Evolutionary conservation across 1,139 yeast genomes (phyloP), one percentile per base, ranked within the genome.

Genomic region (Candida sanyaensis): DNA sequence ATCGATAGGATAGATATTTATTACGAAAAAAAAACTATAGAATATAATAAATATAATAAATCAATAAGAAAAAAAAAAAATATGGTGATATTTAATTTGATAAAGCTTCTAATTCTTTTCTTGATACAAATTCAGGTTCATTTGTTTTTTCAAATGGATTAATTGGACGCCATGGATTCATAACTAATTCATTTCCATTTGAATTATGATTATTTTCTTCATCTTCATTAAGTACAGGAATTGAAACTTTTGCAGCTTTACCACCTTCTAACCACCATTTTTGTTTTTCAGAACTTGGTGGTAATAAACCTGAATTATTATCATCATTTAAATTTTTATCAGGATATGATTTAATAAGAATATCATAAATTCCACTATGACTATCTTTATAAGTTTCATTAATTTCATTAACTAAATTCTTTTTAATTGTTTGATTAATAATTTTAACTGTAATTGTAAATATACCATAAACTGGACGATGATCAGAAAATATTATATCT

Each of bases 181-280:
- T 71, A 1, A 80, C 69, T 45, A 55, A 48, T 37, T 68, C 68
- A 7, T 13, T 13, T n/a, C 33, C 33, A 31, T 31, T 31, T 11
- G 13, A 4, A 31, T 5, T 8, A 26, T 8, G 2, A 26, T 8
- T 8, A 26, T 26, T 28, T 11, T 23, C 23, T 23, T 36, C 38
- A 21, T 66, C 66, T 23, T 64, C 71, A 24, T 63, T 69, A 40
- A 77, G 58, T 47, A 75, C 77, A 3, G 72, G 67, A 12, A 82
- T 75, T 5, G 64, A 61, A 5, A 92, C 86, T 60, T 84, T 89
- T 2, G 92, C 93, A 6, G 87, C 77, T 54, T 80, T 80, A 0
- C 95, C 93, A 8, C 84, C 85, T 12, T 84, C 84, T 36, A 90
- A 75, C 99, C 99, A 93, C 99, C 99, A 93, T 64, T 90, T 89